These are phyloP conservation scores for Claviceps sp. DNA, from an alignment of 2,329 filamentous ascomycete species.

Conservation along the genomic window DNA sequence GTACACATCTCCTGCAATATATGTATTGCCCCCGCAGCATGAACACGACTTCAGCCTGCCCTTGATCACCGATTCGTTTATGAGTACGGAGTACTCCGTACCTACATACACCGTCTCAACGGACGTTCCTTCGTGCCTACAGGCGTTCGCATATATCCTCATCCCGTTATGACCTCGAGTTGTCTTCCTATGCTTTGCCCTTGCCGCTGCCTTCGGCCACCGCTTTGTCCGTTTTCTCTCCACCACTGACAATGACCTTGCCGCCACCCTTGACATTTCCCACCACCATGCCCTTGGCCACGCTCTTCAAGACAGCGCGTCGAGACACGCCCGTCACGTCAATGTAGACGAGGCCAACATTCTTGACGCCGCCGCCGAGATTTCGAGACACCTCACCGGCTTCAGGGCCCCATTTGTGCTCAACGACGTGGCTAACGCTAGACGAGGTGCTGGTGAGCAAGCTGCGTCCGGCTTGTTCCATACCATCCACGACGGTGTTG, in stretches of 20 bases:
- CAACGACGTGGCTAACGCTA: slow-evolving; percentile 74
- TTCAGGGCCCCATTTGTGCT: slow-evolving; percentile 79
- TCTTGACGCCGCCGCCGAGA: slow-evolving; percentile 79
- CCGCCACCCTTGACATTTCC: slow-evolving; percentile 64
- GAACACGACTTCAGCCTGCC: background rate
- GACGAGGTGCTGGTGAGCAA: slow-evolving; percentile 60
- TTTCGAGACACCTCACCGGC: slow-evolving; percentile 65
- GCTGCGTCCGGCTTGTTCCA: slow-evolving; percentile 73
- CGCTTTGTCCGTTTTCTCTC: slow-evolving; percentile 8
- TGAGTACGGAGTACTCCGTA: background rate
- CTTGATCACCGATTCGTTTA: background rate
- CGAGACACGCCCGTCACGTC: slow-evolving; percentile 88
- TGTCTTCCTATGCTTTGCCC: slow-evolving; percentile 3
- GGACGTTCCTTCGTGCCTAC: slow-evolving; percentile 14
- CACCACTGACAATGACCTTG: slow-evolving; percentile 58
- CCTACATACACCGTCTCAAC: background rate
- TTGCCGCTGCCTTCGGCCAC: slow-evolving; percentile 12
- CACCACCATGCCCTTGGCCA: slow-evolving; percentile 92
- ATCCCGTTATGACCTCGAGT: slow-evolving; percentile 15
- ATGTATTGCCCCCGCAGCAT: background rate
- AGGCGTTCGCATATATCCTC: slow-evolving; percentile 14
- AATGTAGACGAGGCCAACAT: slow-evolving; percentile 93
- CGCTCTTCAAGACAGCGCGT: slow-evolving; percentile 80
- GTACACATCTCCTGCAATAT: background rate
- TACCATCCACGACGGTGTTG: slow-evolving; percentile 83